phyloP scores from a whole-genome alignment of 352 stramenopile species.

The Globisporangium nunn region DNA sequence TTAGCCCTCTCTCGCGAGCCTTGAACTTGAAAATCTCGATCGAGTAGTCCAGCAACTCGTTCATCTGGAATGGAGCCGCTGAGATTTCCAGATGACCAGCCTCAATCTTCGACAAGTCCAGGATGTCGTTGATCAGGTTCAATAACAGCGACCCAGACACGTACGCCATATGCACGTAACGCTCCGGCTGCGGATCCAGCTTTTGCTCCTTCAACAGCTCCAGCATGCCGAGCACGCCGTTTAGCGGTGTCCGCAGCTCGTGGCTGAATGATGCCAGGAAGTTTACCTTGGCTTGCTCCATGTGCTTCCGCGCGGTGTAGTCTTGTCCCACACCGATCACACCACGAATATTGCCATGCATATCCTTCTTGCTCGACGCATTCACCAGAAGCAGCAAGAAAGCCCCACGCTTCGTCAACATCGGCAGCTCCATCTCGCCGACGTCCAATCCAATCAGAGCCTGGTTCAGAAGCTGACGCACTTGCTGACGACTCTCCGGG shows the following conservation, averaged over 20 bases:
- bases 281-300: constrained; percentile 62
- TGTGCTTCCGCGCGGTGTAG: constrained; percentile 77
- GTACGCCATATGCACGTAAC: constrained; percentile 67
- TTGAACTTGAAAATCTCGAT: constrained; percentile 84
- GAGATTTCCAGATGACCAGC: constrained; percentile 81
- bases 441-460: constrained; percentile 64
- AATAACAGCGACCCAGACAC: constrained; percentile 58
- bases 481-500: constrained; percentile 35
- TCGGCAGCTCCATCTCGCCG: constrained; percentile 62
- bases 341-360: constrained; percentile 82
- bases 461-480: constrained; percentile 53
- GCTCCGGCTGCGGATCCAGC: constrained; percentile 38
- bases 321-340: constrained; percentile 87
- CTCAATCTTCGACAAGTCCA: constrained; percentile 89
- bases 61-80: constrained; percentile 68
- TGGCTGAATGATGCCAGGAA: constrained; percentile 68
- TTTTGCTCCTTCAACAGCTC: constrained; percentile 23
- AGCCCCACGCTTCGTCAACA: constrained; percentile 36
- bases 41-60: constrained; percentile 66
- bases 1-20: constrained; percentile 75
- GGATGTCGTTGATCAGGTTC: constrained; percentile 82
- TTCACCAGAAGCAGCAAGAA: constrained; percentile 54
- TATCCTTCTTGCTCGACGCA: constrained; percentile 73
- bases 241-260: constrained; percentile 62
- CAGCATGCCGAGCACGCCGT: constrained; percentile 72